Evolutionary conservation across 768 basidiomycete genomes (phyloP), one percentile per base, ranked within the genome.

Genomic region (Tubosaeta sp.): DNA sequence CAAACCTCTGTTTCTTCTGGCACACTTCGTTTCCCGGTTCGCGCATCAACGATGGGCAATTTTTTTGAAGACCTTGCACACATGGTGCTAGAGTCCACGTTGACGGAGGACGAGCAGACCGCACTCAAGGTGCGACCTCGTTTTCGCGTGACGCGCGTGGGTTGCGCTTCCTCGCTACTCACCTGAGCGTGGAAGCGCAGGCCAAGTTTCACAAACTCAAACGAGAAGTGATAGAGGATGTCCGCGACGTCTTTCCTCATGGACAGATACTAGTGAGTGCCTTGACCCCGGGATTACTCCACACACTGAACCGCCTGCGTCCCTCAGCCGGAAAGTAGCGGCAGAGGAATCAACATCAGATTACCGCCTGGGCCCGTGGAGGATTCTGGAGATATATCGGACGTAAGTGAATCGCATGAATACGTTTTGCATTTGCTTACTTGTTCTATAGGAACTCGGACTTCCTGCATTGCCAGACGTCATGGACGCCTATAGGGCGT

Each of bases 171-270:
- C 14, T 21, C 18, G 30, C 35, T 8, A 18, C 19, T 25, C 35
- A 22, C 19, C 25, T 29, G 16, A 34, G 35, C 41, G 10, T 3
- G 5, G 21, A 18, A 4, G 13, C n/a, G 6, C 24, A 66, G 64
- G 64, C 64, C 4, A 66, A 66, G 44, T 66, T 66, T 51, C 59
- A 64, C 43, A 66, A 64, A 24, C 51, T 66, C 13, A 66, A 59
- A 39, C 59, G 55, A 16, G 66, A 66, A 0, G 66, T 64, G 30
- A 66, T 66, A 4, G 51, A 68, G 1, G 64, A 65, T 13, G 59
- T 68, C 32, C 64, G 61, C 12, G 3, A 43, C 7, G 44, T 66
- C 4, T 66, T 66, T 13, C 64, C 66, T 12, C 64, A 66, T 3
- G 64, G 64, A 39, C 53, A 66, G 42, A 64, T 66, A 51, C 42